Evolutionary conservation across 179 eudicot species (phyloP).

Genomic region (Drosera spatulata): DNA sequence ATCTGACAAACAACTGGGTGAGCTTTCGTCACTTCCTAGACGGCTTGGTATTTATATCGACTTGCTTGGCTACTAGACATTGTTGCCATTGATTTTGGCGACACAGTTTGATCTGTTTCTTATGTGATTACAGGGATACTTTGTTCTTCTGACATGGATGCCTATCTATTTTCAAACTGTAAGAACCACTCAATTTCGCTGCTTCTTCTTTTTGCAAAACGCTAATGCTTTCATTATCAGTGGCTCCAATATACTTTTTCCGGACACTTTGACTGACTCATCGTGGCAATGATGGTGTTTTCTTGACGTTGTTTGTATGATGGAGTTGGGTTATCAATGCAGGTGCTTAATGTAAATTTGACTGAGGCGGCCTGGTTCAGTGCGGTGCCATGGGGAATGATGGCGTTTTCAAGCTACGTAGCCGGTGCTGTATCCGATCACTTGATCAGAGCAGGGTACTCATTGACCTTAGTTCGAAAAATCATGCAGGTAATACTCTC

Average conservation of each 20-base stretch:
- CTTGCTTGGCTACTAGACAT: neutral
- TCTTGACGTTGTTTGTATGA: neutral
- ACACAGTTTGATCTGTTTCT: neutral
- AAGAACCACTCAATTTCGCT: conserved; percentile 15
- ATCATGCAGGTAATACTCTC: conserved; percentile 63
- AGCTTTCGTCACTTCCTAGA: conserved; percentile 8
- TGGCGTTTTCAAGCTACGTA: conserved; percentile 77
- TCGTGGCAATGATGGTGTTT: too few relatives aligned
- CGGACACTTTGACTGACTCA: too few relatives aligned
- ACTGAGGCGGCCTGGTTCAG: conserved; percentile 98
- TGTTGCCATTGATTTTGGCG: neutral
- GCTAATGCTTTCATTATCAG: too few relatives aligned
- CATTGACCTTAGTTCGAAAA: conserved; percentile 59
- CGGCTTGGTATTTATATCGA: neutral
- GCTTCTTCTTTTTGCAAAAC: too few relatives aligned
- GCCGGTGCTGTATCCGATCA: conserved; percentile 76
- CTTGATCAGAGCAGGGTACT: conserved; percentile 53
- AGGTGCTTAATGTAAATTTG: conserved; percentile 73
- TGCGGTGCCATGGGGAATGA: conserved; percentile 93
- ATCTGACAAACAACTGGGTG: conserved; percentile 90
- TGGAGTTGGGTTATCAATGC: neutral
- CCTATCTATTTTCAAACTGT: conserved; percentile 90
- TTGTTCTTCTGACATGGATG: conserved; percentile 98
- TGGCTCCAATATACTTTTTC: too few relatives aligned
- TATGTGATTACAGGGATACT: conserved; percentile 71